These are phyloP conservation scores for Tillandsia leiboldiana DNA, from an alignment of 176 grass and related monocot species.

Conservation along the genomic window DNA sequence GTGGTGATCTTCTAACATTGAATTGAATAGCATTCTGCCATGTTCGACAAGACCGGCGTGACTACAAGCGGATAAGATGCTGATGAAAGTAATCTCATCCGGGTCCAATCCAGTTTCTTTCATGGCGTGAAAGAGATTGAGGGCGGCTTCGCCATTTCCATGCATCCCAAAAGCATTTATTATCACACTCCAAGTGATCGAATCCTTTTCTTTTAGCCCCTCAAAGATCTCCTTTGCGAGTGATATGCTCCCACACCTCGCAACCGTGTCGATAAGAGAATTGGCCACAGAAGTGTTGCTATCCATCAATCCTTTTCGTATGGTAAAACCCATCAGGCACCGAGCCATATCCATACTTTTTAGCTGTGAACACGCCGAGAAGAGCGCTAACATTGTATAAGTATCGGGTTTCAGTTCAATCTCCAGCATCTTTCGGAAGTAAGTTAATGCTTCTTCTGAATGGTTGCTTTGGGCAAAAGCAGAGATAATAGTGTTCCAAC, in stretches of 20 bases:
- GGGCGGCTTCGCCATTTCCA: conserved; percentile 41
- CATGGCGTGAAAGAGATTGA: conserved; percentile 50
- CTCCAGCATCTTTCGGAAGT: conserved; percentile 35
- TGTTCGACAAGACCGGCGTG: conserved; percentile 46
- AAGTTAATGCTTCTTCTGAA: conserved; percentile 31
- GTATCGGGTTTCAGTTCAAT: conserved; percentile 32
- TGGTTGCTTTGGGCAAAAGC: conserved; percentile 47
- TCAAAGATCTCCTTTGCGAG: conserved; percentile 49
- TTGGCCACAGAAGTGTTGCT: conserved; percentile 26
- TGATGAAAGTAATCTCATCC: conserved; percentile 54
- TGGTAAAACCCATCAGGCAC: conserved; percentile 27
- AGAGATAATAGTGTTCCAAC: conserved; percentile 52
- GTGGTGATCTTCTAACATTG: conserved; percentile 30
- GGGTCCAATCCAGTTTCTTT: conserved; percentile 34
- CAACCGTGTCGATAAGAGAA: conserved; percentile 49
- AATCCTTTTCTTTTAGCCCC: conserved; percentile 32
- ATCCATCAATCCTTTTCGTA: conserved; percentile 32
- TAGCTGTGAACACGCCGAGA: conserved; percentile 46
- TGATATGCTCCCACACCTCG: conserved; percentile 47
- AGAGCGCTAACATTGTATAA: conserved; percentile 46
- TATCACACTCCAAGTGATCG: conserved; percentile 57
- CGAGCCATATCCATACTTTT: conserved; percentile 32
- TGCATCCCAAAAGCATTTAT: conserved; percentile 62
- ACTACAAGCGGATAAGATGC: conserved; percentile 56
- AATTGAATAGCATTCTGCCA: conserved; percentile 48